Conservation (phyloP, 2,329 filamentous ascomycete genomes). For the Phialophora macrospora region DNA sequence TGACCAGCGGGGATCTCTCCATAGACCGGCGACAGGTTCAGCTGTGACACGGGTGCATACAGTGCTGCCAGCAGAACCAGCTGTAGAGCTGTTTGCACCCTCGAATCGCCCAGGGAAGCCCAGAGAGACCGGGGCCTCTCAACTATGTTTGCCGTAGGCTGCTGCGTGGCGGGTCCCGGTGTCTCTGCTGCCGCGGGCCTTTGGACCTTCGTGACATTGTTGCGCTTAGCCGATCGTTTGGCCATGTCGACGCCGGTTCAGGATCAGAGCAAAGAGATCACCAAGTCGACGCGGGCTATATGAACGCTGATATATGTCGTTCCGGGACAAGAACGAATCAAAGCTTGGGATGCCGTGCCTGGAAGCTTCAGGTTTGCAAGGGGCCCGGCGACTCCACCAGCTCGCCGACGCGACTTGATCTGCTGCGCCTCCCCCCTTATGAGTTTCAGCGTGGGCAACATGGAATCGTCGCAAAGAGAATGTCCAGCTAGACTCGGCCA, state of each 20-base stretch:
- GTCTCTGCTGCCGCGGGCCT: not conserved
- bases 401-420: not conserved
- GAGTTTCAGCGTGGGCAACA: not conserved
- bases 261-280: not conserved
- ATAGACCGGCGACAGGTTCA: conserved; percentile 83
- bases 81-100: conserved; percentile 41
- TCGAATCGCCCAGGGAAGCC: conserved; percentile 18
- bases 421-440: not conserved
- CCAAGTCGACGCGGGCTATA: not conserved
- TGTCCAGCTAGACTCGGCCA: not conserved
- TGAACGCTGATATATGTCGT: not conserved
- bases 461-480: not conserved
- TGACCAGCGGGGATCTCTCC: conserved; percentile 77
- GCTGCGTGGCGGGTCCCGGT: not conserved
- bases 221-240: conserved; percentile 8
- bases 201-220: conserved; percentile 2
- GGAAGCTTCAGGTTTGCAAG: not conserved
- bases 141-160: not conserved
- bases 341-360: not conserved
- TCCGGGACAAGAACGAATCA: not conserved
- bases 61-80: conserved; percentile 48
- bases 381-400: not conserved
- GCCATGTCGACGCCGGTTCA: conserved; percentile 12
- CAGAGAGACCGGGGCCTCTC: conserved; percentile 14
- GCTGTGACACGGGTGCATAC: conserved; percentile 57